These are phyloP conservation scores for Marchantia paleacea DNA, from an alignment of 225 moss, liverwort and hornwort genomes.

Conservation along the genomic window DNA sequence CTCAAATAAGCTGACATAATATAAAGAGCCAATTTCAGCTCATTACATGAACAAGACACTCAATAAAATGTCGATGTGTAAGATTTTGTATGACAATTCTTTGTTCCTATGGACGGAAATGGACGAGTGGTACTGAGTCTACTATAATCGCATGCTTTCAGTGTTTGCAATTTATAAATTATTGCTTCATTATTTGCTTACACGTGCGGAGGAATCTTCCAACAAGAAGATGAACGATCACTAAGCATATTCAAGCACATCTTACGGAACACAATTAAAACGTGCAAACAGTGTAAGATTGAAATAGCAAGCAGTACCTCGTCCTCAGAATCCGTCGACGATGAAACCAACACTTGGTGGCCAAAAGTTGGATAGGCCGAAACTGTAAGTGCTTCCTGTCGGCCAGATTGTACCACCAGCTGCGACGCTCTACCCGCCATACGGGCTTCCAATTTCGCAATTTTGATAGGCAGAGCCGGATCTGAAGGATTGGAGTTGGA, in stretches of 20 bases:
- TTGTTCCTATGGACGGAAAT: not conserved
- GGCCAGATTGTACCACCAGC: slow-evolving; percentile 38
- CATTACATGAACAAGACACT: too few relatives aligned
- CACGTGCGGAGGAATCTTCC: not conserved
- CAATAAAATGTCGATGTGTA: not conserved
- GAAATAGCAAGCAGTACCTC: slow-evolving; percentile 30
- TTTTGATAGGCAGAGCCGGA: slow-evolving; percentile 70
- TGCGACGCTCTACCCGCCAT: slow-evolving; percentile 73
- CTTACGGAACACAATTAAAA: not conserved
- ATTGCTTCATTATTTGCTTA: not conserved
- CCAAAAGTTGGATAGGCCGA: slow-evolving; percentile 50
- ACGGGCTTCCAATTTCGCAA: slow-evolving; percentile 88
- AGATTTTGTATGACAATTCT: not conserved
- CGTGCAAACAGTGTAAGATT: not conserved
- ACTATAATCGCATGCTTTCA: not conserved
- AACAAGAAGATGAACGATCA: not conserved
- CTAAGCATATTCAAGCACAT: not conserved
- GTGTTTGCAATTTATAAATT: not conserved
- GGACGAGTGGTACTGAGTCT: not conserved
- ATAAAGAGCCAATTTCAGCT: too few relatives aligned
- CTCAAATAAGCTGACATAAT: too few relatives aligned
- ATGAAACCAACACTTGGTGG: slow-evolving; percentile 47
- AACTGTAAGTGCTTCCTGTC: slow-evolving; percentile 39
- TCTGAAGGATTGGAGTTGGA: slow-evolving; percentile 81
- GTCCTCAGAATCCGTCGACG: slow-evolving; percentile 47